Base-by-base conservation (phyloP, 2,329 filamentous ascomycete genomes). In the Hawksworthiomyces lignivorus region DNA sequence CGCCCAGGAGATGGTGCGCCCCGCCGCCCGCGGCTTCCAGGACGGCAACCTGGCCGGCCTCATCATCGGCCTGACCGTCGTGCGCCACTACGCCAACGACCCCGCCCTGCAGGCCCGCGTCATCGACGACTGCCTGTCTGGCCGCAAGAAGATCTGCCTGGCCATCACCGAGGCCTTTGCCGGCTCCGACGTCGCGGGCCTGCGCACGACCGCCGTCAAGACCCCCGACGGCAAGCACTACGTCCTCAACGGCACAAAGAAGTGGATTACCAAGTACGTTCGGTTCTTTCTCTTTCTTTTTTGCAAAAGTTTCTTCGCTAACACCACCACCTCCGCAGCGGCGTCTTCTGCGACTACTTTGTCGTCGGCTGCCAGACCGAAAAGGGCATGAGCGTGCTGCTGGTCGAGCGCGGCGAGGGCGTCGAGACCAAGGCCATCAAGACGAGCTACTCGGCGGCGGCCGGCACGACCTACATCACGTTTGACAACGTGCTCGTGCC, bases 131-230 rank as follows among this genome's bases (percentile, higher is more conserved):
- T 81, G 87, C 34, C 73, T 94, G 50, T 77, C 73, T 34, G 87
- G 87, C 46, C 77, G 80, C 71, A 92, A 92, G 76, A 89, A 89
- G 71, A 87, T 92, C 58, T 90, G 83, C 56, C 69, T 94, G 4
- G 87, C 87, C 40, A 87, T 94, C 56, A 92, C 87, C 1, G 87
- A 94, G 63, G 87, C 87, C 0, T 92, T 94, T 62, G 87, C 87
- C 14, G 87, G 87, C 12, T 82, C 76, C 28, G 87, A 94, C 59
- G 87, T 94, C 5, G 84, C 87, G 12, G 80, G 84, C 14, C 69
- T 94, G 28, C 73, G 83, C 48, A 92, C 87, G 0, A 92, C 85
- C 0, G 86, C 85, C 2, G 73, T 73, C 51, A 87, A 87, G 67
- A 87, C 82, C 0, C 63, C 78, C 1, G 84, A 88, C 56, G 84